Percentiles rank a stretch among this genome's conserved stretches.
phyloP scores from a whole-genome alignment of 192 early-diverging fungal genomes.

The Kickxella alabastrina region DNA sequence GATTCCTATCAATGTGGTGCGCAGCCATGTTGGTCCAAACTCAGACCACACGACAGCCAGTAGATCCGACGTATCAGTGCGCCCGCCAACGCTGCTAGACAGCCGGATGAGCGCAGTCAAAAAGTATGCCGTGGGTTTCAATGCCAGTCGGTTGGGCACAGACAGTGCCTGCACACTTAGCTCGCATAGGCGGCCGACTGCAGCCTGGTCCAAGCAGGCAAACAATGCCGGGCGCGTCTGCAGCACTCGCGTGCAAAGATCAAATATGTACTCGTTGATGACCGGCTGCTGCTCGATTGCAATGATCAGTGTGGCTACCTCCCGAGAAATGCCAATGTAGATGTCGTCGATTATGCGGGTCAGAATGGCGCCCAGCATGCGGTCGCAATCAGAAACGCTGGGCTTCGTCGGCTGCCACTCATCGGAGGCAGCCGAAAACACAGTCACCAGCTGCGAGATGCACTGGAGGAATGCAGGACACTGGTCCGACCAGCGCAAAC shows the following conservation, averaged over 20 bases:
- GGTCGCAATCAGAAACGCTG: slow-evolving; percentile 9
- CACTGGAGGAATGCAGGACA: slow-evolving; percentile 37
- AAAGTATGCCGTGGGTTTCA: slow-evolving; percentile 37
- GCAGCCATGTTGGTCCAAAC: slow-evolving; percentile 37
- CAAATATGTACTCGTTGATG: slow-evolving; percentile 31
- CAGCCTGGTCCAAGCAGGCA: not conserved
- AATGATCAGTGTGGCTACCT: slow-evolving; percentile 8
- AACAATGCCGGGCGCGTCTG: slow-evolving; percentile 23
- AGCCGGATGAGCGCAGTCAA: slow-evolving; percentile 30
- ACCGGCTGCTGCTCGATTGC: slow-evolving; percentile 48
- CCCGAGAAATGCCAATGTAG: slow-evolving; percentile 20
- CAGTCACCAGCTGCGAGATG: slow-evolving; percentile 34
- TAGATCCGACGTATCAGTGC: slow-evolving; percentile 6
- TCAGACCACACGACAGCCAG: slow-evolving; percentile 20
- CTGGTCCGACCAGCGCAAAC: slow-evolving; percentile 38
- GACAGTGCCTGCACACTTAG: slow-evolving; percentile 40
- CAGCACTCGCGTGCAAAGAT: slow-evolving; percentile 32
- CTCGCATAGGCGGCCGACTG: slow-evolving; percentile 23
- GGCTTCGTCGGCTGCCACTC: slow-evolving; percentile 17
- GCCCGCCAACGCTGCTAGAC: slow-evolving; percentile 6
- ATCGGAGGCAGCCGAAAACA: slow-evolving; percentile 3
- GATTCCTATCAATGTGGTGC: slow-evolving; percentile 34
- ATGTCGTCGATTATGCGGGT: slow-evolving; percentile 28
- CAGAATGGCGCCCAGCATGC: slow-evolving; percentile 25
- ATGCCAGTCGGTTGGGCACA: slow-evolving; percentile 40